A percentile compares a stretch with the other conserved stretches of the same genome.
These are phyloP conservation scores for Beta corolliflora DNA, from an alignment of 179 eudicot species.

Conservation along the genomic window DNA sequence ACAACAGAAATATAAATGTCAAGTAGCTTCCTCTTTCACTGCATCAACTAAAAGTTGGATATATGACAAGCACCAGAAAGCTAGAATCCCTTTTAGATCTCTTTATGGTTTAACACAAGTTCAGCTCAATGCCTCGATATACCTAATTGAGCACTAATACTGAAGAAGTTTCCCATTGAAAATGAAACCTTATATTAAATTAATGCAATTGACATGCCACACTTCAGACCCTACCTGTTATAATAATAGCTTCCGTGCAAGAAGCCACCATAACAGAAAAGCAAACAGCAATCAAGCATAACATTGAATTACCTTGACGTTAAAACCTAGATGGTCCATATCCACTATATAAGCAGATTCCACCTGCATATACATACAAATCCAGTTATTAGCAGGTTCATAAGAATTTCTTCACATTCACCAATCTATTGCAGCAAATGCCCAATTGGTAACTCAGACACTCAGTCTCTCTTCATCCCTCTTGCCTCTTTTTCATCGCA, in stretches of 20 bases:
- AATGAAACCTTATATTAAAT: neutral
- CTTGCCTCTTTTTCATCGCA: neutral
- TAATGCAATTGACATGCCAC: neutral
- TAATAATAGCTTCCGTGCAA: neutral
- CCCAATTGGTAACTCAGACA: neutral
- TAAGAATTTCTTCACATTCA: neutral
- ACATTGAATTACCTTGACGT: slow-evolving; percentile 71
- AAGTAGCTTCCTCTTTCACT: neutral
- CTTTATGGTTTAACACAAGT: neutral
- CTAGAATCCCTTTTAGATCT: neutral
- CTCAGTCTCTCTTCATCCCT: neutral
- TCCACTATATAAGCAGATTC: slow-evolving; percentile 86
- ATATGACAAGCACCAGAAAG: neutral
- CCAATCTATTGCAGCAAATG: neutral
- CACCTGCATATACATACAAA: slow-evolving; percentile 58
- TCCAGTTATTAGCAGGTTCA: neutral
- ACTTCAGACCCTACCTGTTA: neutral
- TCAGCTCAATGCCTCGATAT: neutral
- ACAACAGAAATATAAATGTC: neutral
- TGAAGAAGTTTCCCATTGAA: neutral
- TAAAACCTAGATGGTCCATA: slow-evolving; percentile 82
- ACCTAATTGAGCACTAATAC: neutral
- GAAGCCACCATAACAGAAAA: neutral
- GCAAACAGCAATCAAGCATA: slow-evolving; percentile 1
- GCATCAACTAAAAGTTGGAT: neutral